phyloP scores from a whole-genome alignment of 495 filamentous ascomycete genomes.

The Aspergillus taichungensis region DNA sequence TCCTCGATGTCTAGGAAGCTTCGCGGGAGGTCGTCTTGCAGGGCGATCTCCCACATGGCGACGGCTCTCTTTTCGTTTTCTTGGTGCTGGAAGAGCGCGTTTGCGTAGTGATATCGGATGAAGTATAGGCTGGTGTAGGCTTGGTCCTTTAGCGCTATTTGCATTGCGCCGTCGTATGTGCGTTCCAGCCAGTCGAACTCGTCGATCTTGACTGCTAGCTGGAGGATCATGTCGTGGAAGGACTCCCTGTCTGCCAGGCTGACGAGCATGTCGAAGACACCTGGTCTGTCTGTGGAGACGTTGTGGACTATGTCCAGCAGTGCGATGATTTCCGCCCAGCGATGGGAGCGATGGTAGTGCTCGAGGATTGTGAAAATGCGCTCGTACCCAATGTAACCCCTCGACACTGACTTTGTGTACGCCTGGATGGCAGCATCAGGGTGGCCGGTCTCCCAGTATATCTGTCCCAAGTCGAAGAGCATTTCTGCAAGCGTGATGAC shows the following conservation, averaged over 20 bases:
- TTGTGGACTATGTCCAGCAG: constrained; percentile 21
- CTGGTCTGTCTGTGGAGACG: constrained; percentile 8
- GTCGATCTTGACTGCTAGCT: constrained; percentile 16
- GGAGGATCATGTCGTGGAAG: constrained; percentile 20
- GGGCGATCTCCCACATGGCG: constrained; percentile 10
- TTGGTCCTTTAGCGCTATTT: constrained; percentile 9
- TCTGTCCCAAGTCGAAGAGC: not conserved
- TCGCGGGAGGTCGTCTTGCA: constrained; percentile 12
- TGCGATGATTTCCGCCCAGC: constrained; percentile 21
- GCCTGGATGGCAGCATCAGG: constrained; percentile 14
- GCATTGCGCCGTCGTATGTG: constrained; percentile 22
- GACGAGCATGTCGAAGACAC: constrained; percentile 10
- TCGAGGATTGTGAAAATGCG: constrained; percentile 16
- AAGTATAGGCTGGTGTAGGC: constrained; percentile 10
- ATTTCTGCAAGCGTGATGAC: constrained; percentile 13
- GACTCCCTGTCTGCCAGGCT: constrained; percentile 17
- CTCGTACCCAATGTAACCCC: constrained; percentile 3
- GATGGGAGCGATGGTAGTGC: constrained; percentile 14
- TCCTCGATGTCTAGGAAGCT: constrained; percentile 9
- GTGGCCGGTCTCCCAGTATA: constrained; percentile 13
- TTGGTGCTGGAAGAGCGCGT: constrained; percentile 8
- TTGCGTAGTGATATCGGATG: constrained; percentile 14
- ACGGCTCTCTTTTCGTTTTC: constrained; percentile 11
- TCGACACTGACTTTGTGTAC: constrained; percentile 4
- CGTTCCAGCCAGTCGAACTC: constrained; percentile 21